Conservation (phyloP, 441 rosid genomes). For the Mallotus japonicus region DNA sequence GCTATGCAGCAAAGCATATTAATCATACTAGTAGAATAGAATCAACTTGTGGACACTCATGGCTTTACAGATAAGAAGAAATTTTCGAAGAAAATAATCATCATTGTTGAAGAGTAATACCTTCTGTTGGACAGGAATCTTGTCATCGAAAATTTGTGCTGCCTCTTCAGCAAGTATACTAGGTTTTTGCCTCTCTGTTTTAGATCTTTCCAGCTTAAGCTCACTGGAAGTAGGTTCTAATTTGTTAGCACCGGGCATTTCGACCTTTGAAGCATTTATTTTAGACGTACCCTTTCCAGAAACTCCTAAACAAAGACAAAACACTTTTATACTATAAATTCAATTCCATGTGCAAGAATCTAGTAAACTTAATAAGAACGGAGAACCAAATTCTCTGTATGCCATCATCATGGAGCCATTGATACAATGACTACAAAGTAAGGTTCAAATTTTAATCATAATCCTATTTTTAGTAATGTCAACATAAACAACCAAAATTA, state of each 20-base stretch:
- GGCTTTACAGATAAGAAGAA: not conserved
- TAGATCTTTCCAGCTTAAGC: constrained; percentile 62
- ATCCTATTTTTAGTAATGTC: no score
- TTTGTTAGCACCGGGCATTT: constrained; percentile 34
- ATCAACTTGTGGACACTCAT: not conserved
- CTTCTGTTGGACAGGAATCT: constrained; percentile 67
- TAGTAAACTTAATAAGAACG: not conserved
- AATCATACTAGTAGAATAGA: not conserved
- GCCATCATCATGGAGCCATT: no score
- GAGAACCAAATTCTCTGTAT: no score
- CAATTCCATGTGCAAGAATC: constrained; percentile 8
- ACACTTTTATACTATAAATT: constrained; percentile 16
- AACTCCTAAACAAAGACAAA: constrained; percentile 35
- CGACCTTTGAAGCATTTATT: constrained; percentile 38
- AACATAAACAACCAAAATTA: no score
- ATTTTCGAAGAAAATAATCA: constrained; percentile 12
- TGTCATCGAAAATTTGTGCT: constrained; percentile 72
- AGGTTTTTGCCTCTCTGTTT: constrained; percentile 58
- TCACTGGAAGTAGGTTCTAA: constrained; percentile 44
- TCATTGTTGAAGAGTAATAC: constrained; percentile 35
- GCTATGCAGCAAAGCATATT: not conserved
- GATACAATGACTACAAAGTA: no score
- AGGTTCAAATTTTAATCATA: no score
- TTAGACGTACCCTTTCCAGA: constrained; percentile 35
- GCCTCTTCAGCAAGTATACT: constrained; percentile 75